Percentiles rank a stretch among this genome's conserved stretches.
Conservation (phyloP, 495 filamentous ascomycete species). For the Aspergillus baeticus region DNA sequence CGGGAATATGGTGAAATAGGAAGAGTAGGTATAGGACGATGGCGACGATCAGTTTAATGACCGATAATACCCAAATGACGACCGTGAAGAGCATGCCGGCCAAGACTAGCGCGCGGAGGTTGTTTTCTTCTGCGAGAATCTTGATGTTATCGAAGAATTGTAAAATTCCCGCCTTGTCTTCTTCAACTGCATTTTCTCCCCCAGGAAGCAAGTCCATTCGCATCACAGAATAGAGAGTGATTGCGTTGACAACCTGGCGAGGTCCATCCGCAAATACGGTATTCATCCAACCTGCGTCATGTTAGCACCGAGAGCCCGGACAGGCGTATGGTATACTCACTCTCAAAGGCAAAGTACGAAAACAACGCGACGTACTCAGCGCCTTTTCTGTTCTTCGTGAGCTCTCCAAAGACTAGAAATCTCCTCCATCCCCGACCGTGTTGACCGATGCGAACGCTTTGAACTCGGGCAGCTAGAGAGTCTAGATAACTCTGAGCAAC, state of each 20-base stretch:
- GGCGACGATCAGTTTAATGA: slow-evolving; percentile 70
- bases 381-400: slow-evolving; percentile 90
- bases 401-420: slow-evolving; percentile 87
- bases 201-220: slow-evolving; percentile 64
- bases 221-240: slow-evolving; percentile 82
- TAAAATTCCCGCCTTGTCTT: slow-evolving; percentile 47
- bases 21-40: slow-evolving; percentile 79
- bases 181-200: slow-evolving; percentile 47
- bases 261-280: slow-evolving; percentile 87
- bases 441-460: slow-evolving; percentile 69
- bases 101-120: slow-evolving; percentile 75
- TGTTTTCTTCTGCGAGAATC: slow-evolving; percentile 65
- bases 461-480: slow-evolving; percentile 74
- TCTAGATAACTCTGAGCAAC: slow-evolving; percentile 92
- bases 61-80: slow-evolving; percentile 82
- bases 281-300: slow-evolving; percentile 75
- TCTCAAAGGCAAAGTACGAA: slow-evolving; percentile 91
- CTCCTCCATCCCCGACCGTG: slow-evolving; percentile 72
- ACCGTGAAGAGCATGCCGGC: slow-evolving; percentile 90
- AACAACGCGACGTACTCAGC: slow-evolving; percentile 90
- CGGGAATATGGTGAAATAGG: slow-evolving; percentile 85
- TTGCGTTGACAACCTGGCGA: slow-evolving; percentile 81
- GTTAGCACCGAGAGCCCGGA: neutral
- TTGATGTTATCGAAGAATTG: slow-evolving; percentile 77
- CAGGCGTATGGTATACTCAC: slow-evolving; percentile 42